Conservation (phyloP, 805 yeast species). For the Candida orba region DNA sequence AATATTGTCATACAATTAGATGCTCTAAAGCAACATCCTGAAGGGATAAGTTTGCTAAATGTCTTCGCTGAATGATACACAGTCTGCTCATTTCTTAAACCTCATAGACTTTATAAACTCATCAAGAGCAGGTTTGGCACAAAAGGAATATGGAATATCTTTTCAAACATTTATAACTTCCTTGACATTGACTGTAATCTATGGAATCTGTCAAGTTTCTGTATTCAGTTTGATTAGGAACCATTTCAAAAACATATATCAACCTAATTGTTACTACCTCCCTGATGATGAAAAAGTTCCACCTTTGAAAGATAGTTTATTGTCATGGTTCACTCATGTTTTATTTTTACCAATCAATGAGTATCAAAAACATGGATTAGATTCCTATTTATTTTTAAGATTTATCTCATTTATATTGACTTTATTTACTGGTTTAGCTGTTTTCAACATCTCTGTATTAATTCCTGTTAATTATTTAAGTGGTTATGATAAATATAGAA, state of each 20-base stretch:
- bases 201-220: conserved; percentile 46
- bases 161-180: conserved; percentile 50
- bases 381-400: conserved; percentile 67
- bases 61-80: not conserved
- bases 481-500: conserved; percentile 20
- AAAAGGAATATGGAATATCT: conserved; percentile 49
- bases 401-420: conserved; percentile 45
- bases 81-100: conserved; percentile 17
- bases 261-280: conserved; percentile 41
- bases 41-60: too few species aligned
- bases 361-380: conserved; percentile 54
- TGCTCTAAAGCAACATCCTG: too few species aligned
- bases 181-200: conserved; percentile 43
- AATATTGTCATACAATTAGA: too few species aligned
- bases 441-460: conserved; percentile 49
- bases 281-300: conserved; percentile 32
- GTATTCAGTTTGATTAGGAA: conserved; percentile 33
- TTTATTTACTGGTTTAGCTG: conserved; percentile 45
- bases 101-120: conserved; percentile 38
- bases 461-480: conserved; percentile 51
- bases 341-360: conserved; percentile 32
- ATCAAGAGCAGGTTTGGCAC: conserved; percentile 53
- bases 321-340: conserved; percentile 50
- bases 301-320: conserved; percentile 34
- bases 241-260: conserved; percentile 39